Evolutionary conservation across 371 early-diverging fungal species (phyloP).

Genomic region (Mortierella polycephala): DNA sequence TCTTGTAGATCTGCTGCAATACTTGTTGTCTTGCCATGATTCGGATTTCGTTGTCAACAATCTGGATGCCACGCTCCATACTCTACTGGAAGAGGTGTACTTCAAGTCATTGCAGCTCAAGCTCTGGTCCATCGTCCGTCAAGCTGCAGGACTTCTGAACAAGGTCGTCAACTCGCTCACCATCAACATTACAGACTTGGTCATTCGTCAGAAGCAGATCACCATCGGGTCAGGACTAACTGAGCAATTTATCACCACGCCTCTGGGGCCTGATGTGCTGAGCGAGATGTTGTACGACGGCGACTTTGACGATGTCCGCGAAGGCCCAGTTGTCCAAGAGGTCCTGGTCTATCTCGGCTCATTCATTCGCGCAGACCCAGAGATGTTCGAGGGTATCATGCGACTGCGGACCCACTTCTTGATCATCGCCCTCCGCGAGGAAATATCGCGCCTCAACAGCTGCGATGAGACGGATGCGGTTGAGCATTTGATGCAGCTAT

Average conservation of each 20-base stretch:
- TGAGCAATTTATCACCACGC: conserved; percentile 75
- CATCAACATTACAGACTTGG: conserved; percentile 84
- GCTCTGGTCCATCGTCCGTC: conserved; percentile 87
- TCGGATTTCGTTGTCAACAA: conserved; percentile 62
- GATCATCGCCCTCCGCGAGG: conserved; percentile 87
- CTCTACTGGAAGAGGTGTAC: conserved; percentile 85
- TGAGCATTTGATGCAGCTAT: conserved; percentile 82
- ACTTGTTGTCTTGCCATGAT: conserved; percentile 79
- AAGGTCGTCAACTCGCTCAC: conserved; percentile 83
- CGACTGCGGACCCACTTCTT: conserved; percentile 84
- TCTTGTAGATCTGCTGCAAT: conserved; percentile 76
- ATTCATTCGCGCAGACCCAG: conserved; percentile 75
- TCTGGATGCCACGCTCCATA: conserved; percentile 67
- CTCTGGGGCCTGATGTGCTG: conserved; percentile 76
- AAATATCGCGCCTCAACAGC: conserved; percentile 76
- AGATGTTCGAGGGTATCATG: conserved; percentile 86
- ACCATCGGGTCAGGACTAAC: conserved; percentile 79
- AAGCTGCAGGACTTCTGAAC: conserved; percentile 79
- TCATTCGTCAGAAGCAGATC: conserved; percentile 84
- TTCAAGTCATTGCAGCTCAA: conserved; percentile 77
- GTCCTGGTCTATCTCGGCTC: conserved; percentile 83
- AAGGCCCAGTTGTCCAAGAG: conserved; percentile 88
- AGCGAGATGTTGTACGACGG: conserved; percentile 70
- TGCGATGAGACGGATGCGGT: conserved; percentile 85
- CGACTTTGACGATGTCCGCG: conserved; percentile 79